Conservation (phyloP, 2,329 filamentous ascomycete species). For the Orbilia ellipsospora region DNA sequence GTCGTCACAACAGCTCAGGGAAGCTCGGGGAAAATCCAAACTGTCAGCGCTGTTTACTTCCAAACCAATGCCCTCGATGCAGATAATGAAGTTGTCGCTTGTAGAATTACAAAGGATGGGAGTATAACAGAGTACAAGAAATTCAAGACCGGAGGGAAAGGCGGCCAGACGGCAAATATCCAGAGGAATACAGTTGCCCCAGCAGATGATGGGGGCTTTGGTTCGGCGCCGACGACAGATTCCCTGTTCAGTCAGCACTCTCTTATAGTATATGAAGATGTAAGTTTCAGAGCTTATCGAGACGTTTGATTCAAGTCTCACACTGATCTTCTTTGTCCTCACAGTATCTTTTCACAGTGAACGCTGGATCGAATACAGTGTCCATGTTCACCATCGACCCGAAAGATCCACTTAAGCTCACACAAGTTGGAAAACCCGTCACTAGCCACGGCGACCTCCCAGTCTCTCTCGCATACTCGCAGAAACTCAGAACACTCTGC, state of each 20-base stretch:
- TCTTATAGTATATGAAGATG: constrained; percentile 30
- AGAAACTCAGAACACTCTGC: constrained; percentile 63
- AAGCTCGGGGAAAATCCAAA: not conserved
- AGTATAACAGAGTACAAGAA: constrained; percentile 6
- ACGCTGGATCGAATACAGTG: constrained; percentile 68
- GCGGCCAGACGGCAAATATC: constrained; percentile 15
- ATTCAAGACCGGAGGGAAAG: constrained; percentile 41
- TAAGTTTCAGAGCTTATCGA: constrained; percentile 9
- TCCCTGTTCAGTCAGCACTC: constrained; percentile 43
- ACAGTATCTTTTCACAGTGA: constrained; percentile 67
- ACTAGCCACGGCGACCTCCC: constrained; percentile 68
- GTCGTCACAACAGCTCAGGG: not conserved
- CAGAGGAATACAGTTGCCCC: not conserved
- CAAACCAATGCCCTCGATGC: constrained; percentile 32
- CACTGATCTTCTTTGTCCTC: not conserved
- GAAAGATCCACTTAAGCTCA: constrained; percentile 64
- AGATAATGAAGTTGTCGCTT: constrained; percentile 38
- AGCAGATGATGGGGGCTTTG: constrained; percentile 6
- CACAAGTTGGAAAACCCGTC: constrained; percentile 64
- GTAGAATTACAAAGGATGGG: constrained; percentile 30
- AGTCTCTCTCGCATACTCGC: constrained; percentile 67
- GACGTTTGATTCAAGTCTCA: not conserved
- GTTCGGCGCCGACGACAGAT: constrained; percentile 24
- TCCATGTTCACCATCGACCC: constrained; percentile 66
- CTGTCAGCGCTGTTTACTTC: constrained; percentile 32